A percentile compares a stretch with the other conserved stretches of the same genome.
Conservation (phyloP, 768 basidiomycete genomes). For the Collybia sordida region DNA sequence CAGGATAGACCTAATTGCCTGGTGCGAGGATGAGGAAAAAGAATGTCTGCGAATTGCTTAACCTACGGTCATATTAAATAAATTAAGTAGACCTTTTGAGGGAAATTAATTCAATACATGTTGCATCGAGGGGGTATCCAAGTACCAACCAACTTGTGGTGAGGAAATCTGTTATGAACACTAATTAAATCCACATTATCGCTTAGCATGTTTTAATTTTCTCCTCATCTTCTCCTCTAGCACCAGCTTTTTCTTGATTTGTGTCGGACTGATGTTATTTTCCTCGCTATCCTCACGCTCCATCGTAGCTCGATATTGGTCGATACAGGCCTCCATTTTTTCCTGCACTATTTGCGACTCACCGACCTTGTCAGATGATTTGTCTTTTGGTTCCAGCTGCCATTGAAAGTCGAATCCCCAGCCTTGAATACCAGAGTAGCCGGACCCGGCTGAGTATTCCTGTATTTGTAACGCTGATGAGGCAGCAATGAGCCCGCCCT, state of each 20-base stretch:
- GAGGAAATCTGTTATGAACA: not conserved
- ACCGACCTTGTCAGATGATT: conserved; percentile 17
- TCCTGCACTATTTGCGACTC: conserved; percentile 43
- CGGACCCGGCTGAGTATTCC: conserved; percentile 8
- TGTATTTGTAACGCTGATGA: conserved; percentile 29
- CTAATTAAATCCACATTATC: conserved; percentile 6
- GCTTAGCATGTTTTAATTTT: conserved; percentile 30
- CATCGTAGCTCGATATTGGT: conserved; percentile 43
- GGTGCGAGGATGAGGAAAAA: too few species aligned
- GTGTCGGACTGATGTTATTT: conserved; percentile 64
- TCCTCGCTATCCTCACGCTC: conserved; percentile 54
- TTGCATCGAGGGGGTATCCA: not conserved
- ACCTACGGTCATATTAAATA: too few species aligned
- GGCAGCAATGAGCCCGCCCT: conserved; percentile 60
- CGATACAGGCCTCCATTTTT: conserved; percentile 74
- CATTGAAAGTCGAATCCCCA: conserved; percentile 91
- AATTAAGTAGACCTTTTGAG: not conserved
- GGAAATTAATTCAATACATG: not conserved
- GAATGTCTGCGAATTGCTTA: too few species aligned
- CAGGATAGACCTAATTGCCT: too few species aligned
- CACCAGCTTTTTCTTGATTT: conserved; percentile 58
- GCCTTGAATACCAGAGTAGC: conserved; percentile 39
- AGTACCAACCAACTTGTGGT: not conserved
- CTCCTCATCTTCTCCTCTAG: conserved; percentile 40
- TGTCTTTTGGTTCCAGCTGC: conserved; percentile 36